Evolutionary conservation across 306 rosid species (phyloP).

Genomic region (Alnus rubra): DNA sequence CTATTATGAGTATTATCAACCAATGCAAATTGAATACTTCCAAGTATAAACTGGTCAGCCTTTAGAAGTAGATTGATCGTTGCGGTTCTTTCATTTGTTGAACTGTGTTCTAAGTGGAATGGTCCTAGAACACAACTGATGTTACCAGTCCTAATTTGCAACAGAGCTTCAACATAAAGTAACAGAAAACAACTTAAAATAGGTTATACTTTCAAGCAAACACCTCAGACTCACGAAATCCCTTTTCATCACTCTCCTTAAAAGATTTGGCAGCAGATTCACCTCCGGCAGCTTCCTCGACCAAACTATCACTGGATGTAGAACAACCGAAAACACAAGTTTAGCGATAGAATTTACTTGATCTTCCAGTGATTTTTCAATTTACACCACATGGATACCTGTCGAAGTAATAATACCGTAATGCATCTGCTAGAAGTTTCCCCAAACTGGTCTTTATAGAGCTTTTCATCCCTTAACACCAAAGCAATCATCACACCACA

Average conservation of each 20-base stretch:
- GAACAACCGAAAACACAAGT: slow-evolving; percentile 29
- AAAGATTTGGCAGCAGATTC: slow-evolving; percentile 33
- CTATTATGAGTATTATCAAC: slow-evolving; percentile 26
- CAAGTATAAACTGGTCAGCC: not conserved
- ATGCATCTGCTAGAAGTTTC: slow-evolving; percentile 66
- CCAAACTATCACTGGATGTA: slow-evolving; percentile 65
- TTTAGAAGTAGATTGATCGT: not conserved
- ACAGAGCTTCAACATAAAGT: slow-evolving; percentile 7
- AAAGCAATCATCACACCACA: slow-evolving; percentile 11
- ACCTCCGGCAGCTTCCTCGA: slow-evolving; percentile 84
- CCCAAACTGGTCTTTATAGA: slow-evolving; percentile 68
- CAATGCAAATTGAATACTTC: slow-evolving; percentile 18
- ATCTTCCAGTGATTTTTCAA: slow-evolving; percentile 12
- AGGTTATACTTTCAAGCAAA: slow-evolving; percentile 1
- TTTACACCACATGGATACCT: slow-evolving; percentile 46
- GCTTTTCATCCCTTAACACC: slow-evolving; percentile 67
- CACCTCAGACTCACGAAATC: slow-evolving; percentile 60
- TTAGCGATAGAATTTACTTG: slow-evolving; percentile 25
- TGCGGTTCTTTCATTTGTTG: not conserved
- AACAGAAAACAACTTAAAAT: slow-evolving; percentile 25
- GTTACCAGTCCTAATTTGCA: not conserved
- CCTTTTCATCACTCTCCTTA: no score
- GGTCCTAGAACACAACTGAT: slow-evolving; percentile 15
- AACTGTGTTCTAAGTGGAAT: slow-evolving; percentile 3
- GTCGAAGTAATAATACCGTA: slow-evolving; percentile 89